phyloP scores from a whole-genome alignment of 805 yeast species.

The baker's yeast (Saccharomyces cerevisiae) region DNA sequence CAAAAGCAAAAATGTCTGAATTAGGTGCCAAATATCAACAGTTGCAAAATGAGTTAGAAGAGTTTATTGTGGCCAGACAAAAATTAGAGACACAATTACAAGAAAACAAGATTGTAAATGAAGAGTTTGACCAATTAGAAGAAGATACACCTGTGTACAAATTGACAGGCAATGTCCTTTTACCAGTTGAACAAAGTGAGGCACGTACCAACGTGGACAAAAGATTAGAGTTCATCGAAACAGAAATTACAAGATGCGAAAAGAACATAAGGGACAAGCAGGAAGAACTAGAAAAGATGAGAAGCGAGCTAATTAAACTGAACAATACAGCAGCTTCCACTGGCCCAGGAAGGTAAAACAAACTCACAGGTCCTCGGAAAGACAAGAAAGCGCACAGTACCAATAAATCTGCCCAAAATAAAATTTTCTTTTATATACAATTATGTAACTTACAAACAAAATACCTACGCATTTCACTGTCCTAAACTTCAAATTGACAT shows the following conservation, averaged over 20 bases:
- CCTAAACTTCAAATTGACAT: background rate
- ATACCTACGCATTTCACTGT: background rate
- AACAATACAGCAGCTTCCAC: background rate
- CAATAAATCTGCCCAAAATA: background rate
- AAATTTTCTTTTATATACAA: conserved; percentile 1
- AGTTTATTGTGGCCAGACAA: conserved; percentile 65
- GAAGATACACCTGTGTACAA: conserved; percentile 76
- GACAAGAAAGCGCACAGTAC: background rate
- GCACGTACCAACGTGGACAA: conserved; percentile 79
- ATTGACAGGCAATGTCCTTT: conserved; percentile 81
- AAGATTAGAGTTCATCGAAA: conserved; percentile 77
- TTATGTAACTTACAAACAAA: conserved; percentile 1
- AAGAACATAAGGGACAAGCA: conserved; percentile 52
- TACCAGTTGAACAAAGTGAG: conserved; percentile 81
- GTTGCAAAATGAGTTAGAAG: conserved; percentile 40
- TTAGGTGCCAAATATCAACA: conserved; percentile 30
- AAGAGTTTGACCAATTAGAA: conserved; percentile 60
- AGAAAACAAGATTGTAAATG: conserved; percentile 82
- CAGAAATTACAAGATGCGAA: conserved; percentile 75
- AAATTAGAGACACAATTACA: conserved; percentile 88
- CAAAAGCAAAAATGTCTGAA: conserved; percentile 12
- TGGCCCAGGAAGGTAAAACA: background rate
- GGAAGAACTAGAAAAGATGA: conserved; percentile 46
- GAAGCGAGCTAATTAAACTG: conserved; percentile 46
- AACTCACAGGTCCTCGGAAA: background rate